phyloP scores from a whole-genome alignment of 768 basidiomycete genomes.

The Mycena haematopus region DNA sequence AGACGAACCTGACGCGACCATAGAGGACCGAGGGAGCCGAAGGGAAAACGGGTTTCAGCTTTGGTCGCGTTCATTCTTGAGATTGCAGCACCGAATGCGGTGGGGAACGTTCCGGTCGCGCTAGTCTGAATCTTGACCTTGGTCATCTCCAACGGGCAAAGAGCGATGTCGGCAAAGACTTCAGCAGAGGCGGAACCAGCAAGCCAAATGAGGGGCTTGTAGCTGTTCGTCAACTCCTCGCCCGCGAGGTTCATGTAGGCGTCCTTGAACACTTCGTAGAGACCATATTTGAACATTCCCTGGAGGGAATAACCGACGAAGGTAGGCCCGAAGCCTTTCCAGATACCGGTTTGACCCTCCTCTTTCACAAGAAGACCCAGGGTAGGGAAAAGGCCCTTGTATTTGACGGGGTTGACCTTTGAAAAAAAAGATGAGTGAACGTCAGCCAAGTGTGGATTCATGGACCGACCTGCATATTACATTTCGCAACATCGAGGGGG shows the following conservation, averaged over 20 bases:
- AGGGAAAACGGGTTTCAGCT: constrained; percentile 81
- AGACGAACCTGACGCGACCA: constrained; percentile 83
- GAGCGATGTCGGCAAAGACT: constrained; percentile 94
- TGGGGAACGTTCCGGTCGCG: constrained; percentile 77
- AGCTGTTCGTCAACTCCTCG: constrained; percentile 77
- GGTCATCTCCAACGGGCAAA: constrained; percentile 94
- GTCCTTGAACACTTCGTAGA: constrained; percentile 98
- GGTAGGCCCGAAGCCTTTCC: constrained; percentile 95
- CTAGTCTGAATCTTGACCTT: constrained; percentile 92
- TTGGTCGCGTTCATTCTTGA: constrained; percentile 71
- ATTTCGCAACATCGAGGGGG: constrained; percentile 87
- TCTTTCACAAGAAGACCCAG: constrained; percentile 74
- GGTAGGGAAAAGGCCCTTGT: constrained; percentile 66
- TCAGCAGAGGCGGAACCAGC: constrained; percentile 94
- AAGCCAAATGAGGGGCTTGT: constrained; percentile 92
- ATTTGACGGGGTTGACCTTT: constrained; percentile 80
- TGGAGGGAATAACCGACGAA: constrained; percentile 93
- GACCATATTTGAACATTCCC: constrained; percentile 98
- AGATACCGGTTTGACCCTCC: constrained; percentile 85
- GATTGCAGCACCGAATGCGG: constrained; percentile 72
- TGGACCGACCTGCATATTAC: constrained; percentile 85
- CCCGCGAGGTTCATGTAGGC: constrained; percentile 88
- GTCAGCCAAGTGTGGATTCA: background rate
- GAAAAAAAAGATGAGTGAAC: constrained; percentile 18
- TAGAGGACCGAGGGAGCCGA: constrained; percentile 83